Conservation (phyloP, 352 stramenopile species). For the Pythium plurisporium region DNA sequence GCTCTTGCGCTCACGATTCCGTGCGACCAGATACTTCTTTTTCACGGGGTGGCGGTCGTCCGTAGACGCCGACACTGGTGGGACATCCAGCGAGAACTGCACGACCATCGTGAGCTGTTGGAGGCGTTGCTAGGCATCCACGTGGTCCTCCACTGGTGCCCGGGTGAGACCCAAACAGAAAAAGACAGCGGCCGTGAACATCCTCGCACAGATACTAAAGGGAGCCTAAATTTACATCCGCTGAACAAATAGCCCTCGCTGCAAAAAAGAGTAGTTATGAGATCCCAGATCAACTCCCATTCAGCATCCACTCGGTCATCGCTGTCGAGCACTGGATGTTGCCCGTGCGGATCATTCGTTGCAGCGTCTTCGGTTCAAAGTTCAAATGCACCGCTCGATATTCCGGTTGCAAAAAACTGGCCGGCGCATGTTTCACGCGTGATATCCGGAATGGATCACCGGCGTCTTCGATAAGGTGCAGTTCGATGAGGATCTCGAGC, state of each 20-base stretch:
- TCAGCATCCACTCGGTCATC: slow-evolving; percentile 73
- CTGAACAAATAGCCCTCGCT: too few species aligned
- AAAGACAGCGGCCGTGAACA: background rate
- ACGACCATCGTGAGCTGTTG: slow-evolving; percentile 11
- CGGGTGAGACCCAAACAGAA: too few species aligned
- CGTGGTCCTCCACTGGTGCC: too few species aligned
- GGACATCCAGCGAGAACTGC: slow-evolving; percentile 7
- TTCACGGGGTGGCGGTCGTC: slow-evolving; percentile 11
- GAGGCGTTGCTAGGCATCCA: background rate
- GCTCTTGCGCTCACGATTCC: slow-evolving; percentile 24
- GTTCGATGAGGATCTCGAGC: slow-evolving; percentile 61
- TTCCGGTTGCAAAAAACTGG: slow-evolving; percentile 56
- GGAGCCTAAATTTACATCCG: too few species aligned
- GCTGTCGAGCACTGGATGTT: slow-evolving; percentile 70
- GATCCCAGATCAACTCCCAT: slow-evolving; percentile 27
- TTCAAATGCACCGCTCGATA: slow-evolving; percentile 73
- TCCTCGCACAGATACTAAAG: too few species aligned
- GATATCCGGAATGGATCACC: slow-evolving; percentile 71
- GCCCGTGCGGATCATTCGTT: slow-evolving; percentile 71
- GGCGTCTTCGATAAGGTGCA: slow-evolving; percentile 72
- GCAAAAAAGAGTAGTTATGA: background rate
- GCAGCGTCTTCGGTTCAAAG: slow-evolving; percentile 62
- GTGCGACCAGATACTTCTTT: slow-evolving; percentile 31
- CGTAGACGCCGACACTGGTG: background rate
- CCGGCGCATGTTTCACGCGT: slow-evolving; percentile 35